A percentile compares a stretch with the other conserved stretches of the same genome.
phyloP scores from a whole-genome alignment of 805 yeast genomes.

The Zygosaccharomyces gambellarensis region DNA sequence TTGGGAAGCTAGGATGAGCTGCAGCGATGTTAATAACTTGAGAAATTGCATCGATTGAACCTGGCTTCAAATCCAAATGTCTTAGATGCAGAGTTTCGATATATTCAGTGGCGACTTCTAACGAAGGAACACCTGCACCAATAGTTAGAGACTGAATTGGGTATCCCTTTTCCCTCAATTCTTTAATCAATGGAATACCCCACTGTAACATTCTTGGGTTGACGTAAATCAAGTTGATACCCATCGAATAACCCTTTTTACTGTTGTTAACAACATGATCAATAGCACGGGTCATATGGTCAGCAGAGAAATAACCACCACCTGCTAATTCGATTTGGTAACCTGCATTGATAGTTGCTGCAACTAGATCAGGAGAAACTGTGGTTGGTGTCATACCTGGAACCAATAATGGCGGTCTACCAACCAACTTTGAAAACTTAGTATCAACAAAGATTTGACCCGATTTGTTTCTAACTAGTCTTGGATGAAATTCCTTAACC shows the following conservation, averaged over 20 bases:
- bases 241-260: constrained; percentile 84
- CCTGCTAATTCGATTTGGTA: constrained; percentile 98
- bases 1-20: constrained; percentile 94
- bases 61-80: constrained; percentile 95
- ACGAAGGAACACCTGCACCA: constrained; percentile 99
- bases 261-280: constrained; percentile 63
- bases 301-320: constrained; percentile 90
- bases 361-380: constrained; percentile 88
- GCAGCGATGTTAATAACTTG: constrained; percentile 87
- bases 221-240: constrained; percentile 89
- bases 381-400: constrained; percentile 99
- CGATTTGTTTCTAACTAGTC: constrained; percentile 64
- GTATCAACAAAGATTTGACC: constrained; percentile 87
- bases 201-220: constrained; percentile 97
- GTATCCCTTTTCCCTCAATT: constrained; percentile 83
- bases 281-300: constrained; percentile 67
- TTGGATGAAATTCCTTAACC: constrained; percentile 85
- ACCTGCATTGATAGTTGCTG: constrained; percentile 93
- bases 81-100: constrained; percentile 88
- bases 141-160: constrained; percentile 94
- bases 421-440: constrained; percentile 84
- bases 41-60: constrained; percentile 87
- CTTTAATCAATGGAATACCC: constrained; percentile 95
- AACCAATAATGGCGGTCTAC: constrained; percentile 93
- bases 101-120: constrained; percentile 96